Percentiles rank a stretch among this genome's conserved stretches.
Evolutionary conservation across 257 asterid genomes (phyloP).

Genomic region (Solanum pimpinellifolium): DNA sequence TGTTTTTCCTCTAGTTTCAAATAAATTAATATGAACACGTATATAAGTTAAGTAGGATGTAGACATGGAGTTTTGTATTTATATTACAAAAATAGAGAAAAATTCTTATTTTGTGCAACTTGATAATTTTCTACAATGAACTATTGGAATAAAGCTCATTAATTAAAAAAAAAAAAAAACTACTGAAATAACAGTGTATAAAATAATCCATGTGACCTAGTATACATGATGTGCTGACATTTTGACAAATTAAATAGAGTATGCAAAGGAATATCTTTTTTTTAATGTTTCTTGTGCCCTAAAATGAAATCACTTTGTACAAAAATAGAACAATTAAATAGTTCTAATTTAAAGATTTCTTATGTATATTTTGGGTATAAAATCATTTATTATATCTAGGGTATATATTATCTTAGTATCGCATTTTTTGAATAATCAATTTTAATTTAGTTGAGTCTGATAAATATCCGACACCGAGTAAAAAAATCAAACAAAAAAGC

Average conservation of each 20-base stretch:
- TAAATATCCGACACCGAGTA: accelerated
- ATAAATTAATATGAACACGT: neutral
- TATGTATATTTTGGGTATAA: neutral
- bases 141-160: neutral
- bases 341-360: no score
- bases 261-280: neutral
- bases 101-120: neutral
- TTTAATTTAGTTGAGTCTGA: no score
- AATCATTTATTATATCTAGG: neutral
- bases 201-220: neutral
- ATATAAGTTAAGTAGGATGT: neutral
- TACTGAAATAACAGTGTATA: neutral
- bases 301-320: neutral
- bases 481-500: no score
- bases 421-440: no score
- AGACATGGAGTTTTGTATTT: neutral
- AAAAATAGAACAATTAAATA: neutral
- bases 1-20: neutral
- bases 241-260: neutral
- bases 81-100: neutral
- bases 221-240: neutral
- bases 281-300: neutral
- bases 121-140: neutral
- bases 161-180: neutral
- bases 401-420: no score